phyloP scores from a whole-genome alignment of 768 basidiomycete genomes.

The Macrolepiota fuliginosa region DNA sequence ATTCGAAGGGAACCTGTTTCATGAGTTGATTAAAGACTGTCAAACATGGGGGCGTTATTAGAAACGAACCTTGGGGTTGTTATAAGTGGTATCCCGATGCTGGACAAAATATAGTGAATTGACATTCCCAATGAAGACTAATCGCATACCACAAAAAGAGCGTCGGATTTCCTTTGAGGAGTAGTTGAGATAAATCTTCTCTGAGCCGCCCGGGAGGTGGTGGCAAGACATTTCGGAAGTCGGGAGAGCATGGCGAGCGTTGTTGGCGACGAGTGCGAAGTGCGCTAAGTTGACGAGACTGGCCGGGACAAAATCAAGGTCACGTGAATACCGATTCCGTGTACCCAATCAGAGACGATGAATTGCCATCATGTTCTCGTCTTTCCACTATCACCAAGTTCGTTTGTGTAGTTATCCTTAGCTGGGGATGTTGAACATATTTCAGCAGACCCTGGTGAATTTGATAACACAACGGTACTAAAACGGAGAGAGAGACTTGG shows the following conservation, averaged over 20 bases:
- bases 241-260: constrained; percentile 28
- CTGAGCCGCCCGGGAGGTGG: constrained; percentile 16
- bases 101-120: constrained; percentile 27
- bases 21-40: not conserved
- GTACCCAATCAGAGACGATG: constrained; percentile 1
- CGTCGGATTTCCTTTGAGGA: constrained; percentile 62
- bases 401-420: not conserved
- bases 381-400: not conserved
- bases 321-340: constrained; percentile 7
- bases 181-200: constrained; percentile 42
- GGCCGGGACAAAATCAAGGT: constrained; percentile 14
- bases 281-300: constrained; percentile 16
- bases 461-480: too few relatives aligned
- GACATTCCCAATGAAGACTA: constrained; percentile 13
- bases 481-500: too few relatives aligned
- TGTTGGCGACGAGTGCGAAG: constrained; percentile 11
- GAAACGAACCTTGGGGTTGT: constrained; percentile 80
- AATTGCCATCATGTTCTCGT: not conserved
- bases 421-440: not conserved
- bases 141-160: constrained; percentile 78
- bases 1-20: constrained; percentile 86
- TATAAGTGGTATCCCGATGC: constrained; percentile 95
- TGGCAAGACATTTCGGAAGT: constrained; percentile 29
- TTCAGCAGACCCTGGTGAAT: too few relatives aligned
- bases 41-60: not conserved